Evolutionary conservation across 805 yeast species (phyloP), one percentile per base, ranked within the genome.

Genomic region (Spathaspora arborariae): DNA sequence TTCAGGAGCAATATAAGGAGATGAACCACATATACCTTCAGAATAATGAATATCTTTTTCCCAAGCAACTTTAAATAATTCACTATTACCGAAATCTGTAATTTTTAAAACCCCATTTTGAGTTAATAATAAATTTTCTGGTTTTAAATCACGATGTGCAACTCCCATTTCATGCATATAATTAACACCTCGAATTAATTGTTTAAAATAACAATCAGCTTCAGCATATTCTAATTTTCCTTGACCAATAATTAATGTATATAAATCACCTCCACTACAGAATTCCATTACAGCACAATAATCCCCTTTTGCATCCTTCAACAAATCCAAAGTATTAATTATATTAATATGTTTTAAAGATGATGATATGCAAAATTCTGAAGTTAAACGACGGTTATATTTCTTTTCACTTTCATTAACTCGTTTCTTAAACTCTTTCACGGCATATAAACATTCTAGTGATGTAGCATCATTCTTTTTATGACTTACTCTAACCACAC

Each of bases 1-100:
- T 65, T 89, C 97, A 0, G 97, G 96, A 0, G 96, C 95, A 58
- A 90, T 87, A 63, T 89, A 89, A 2, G 96, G 96, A 6, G 86
- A 80, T 0, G 94, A 84, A 7, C 96, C 97, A 64, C 90, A 84
- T 5, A 88, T 74, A 4, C 95, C 95, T 42, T 80, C 82, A 58
- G 86, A 80, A 30, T 82, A 60, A 60, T 84, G 89, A 40, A 87
- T 76, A 22, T 76, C 84, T 30, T 72, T 74, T 56, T 86, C 94
- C 94, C 92, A 86, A 0, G 92, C 94, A 84, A 84, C 84, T 61
- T 80, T 72, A 68, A 88, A 80, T 68, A 96, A 85, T 59, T 85
- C 92, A 21, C 86, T 81, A 59, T 84, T 85, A 34, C 97, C 97
- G 57, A 90, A 90, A 69, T 89, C 97, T 2, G 96, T 85, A 49